Conservation (phyloP, 805 yeast genomes). For the Pichia thaimueangensis region DNA sequence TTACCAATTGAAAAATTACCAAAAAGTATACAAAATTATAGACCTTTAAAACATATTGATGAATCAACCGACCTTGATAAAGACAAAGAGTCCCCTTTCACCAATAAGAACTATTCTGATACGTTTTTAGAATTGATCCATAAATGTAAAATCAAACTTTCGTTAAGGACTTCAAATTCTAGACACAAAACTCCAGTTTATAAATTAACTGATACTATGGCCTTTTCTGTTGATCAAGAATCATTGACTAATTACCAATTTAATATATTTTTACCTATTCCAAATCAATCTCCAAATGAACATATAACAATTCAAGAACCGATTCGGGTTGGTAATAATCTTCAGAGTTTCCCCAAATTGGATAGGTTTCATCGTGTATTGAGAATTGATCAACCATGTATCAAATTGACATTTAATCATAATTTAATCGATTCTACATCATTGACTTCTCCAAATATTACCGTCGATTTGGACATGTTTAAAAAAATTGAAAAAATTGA, state of each 20-base stretch:
- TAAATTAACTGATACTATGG: conserved; percentile 16
- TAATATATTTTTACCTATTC: conserved; percentile 24
- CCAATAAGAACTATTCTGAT: conserved; percentile 6
- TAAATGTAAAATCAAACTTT: conserved; percentile 2
- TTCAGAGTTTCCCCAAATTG: conserved; percentile 3
- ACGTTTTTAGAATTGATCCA: conserved; percentile 3
- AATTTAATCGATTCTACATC: conserved; percentile 13
- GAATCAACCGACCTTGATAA: neutral
- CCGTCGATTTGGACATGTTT: conserved; percentile 14
- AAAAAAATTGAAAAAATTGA: conserved; percentile 10
- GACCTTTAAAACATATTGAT: conserved; percentile 1
- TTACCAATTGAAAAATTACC: conserved; percentile 3
- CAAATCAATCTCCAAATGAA: conserved; percentile 15
- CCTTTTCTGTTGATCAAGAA: conserved; percentile 20
- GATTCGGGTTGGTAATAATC: conserved; percentile 2
- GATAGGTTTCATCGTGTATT: conserved; percentile 4
- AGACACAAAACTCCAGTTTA: conserved; percentile 17
- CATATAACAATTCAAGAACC: conserved; percentile 18
- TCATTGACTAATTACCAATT: conserved; percentile 15
- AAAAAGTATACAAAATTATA: conserved; percentile 2
- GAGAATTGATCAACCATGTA: conserved; percentile 12
- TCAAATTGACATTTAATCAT: conserved; percentile 15
- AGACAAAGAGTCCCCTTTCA: neutral
- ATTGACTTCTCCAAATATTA: conserved; percentile 12
- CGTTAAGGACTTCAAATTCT: neutral